Evolutionary conservation across 2,329 filamentous ascomycete genomes (phyloP).

Genomic region (Colletotrichum trifolii): DNA sequence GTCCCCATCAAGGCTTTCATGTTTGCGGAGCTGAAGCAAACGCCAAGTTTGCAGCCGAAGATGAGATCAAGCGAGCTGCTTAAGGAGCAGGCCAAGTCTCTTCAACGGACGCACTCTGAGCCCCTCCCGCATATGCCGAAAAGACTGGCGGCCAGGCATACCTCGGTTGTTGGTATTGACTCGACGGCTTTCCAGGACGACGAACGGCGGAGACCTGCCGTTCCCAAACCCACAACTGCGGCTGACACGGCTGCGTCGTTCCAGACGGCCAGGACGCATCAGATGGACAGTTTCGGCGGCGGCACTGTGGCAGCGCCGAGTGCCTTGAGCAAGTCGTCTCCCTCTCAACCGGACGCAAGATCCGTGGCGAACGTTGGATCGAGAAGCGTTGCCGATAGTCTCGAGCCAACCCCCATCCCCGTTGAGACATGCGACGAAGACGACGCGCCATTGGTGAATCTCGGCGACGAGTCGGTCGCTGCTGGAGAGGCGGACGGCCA

Average conservation of each 20-base stretch:
- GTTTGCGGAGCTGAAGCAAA: conserved; percentile 56
- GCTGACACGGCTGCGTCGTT: conserved; percentile 45
- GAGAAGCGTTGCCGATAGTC: conserved; percentile 32
- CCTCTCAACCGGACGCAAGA: conserved; percentile 38
- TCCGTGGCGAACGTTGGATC: background rate
- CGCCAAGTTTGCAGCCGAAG: conserved; percentile 15
- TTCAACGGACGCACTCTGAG: conserved; percentile 34
- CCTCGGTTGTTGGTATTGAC: conserved; percentile 45
- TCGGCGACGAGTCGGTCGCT: background rate
- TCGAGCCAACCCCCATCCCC: conserved; percentile 24
- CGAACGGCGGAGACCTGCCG: background rate
- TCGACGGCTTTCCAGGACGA: conserved; percentile 52
- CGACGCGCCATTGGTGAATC: background rate
- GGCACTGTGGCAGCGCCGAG: conserved; percentile 48
- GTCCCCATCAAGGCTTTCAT: conserved; percentile 59
- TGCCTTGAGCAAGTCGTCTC: conserved; percentile 54
- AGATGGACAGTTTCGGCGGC: conserved; percentile 41
- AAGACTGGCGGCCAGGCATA: conserved; percentile 40
- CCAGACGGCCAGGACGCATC: conserved; percentile 54
- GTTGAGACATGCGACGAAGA: background rate
- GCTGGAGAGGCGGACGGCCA: too few relatives aligned
- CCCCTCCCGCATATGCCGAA: conserved; percentile 19
- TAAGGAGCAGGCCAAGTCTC: conserved; percentile 11
- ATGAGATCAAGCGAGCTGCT: conserved; percentile 14
- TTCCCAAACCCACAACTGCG: conserved; percentile 11